Evolutionary conservation across 768 basidiomycete species (phyloP).

Genomic region (Hericium coralloides): DNA sequence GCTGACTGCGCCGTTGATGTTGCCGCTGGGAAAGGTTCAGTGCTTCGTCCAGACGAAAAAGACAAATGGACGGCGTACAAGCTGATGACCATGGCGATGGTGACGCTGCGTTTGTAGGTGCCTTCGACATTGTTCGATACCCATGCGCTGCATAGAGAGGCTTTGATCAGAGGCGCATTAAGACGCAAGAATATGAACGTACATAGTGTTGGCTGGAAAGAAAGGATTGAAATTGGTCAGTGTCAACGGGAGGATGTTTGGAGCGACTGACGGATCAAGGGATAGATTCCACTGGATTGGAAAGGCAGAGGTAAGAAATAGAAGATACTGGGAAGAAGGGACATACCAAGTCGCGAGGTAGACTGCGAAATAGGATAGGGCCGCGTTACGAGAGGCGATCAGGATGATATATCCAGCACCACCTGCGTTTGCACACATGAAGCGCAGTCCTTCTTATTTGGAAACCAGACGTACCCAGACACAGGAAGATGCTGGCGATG

Average conservation of each 20-base stretch:
- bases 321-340: not conserved
- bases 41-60: not conserved
- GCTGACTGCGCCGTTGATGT: slow-evolving; percentile 68
- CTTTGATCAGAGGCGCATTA: not conserved
- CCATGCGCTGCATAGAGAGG: slow-evolving; percentile 30
- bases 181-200: slow-evolving; percentile 8
- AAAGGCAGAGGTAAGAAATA: not conserved
- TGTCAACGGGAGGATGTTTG: not conserved
- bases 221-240: not conserved
- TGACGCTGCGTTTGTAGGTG: slow-evolving; percentile 65
- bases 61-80: slow-evolving; percentile 31
- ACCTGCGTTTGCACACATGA: slow-evolving; percentile 22
- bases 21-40: slow-evolving; percentile 35
- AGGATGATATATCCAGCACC: slow-evolving; percentile 65
- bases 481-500: slow-evolving; percentile 18
- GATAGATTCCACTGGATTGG: slow-evolving; percentile 55
- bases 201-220: slow-evolving; percentile 52
- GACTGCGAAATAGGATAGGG: slow-evolving; percentile 64
- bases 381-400: slow-evolving; percentile 48
- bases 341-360: slow-evolving; percentile 61
- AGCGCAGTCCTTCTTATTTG: not conserved
- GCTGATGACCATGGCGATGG: slow-evolving; percentile 60
- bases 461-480: slow-evolving; percentile 14
- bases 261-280: slow-evolving; percentile 48
- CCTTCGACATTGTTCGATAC: slow-evolving; percentile 69